Percentiles rank a stretch among this genome's conserved stretches.
Conservation (phyloP, 2,329 filamentous ascomycete genomes). For the Xylariaceae sp. region DNA sequence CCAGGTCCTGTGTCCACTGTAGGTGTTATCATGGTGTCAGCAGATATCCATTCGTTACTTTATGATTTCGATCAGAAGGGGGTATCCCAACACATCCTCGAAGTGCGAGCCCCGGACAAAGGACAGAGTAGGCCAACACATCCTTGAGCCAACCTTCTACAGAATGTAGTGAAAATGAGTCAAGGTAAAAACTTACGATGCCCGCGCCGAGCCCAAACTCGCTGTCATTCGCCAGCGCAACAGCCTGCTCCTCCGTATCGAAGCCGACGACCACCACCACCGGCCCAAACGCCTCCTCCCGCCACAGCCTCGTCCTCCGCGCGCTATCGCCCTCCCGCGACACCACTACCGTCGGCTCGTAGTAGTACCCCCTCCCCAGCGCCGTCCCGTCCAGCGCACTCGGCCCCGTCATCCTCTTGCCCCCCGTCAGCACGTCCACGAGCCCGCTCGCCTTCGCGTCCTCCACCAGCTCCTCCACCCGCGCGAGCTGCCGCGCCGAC, state of each 20-base stretch:
- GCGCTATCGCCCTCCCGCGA: slow-evolving; percentile 49
- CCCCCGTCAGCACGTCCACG: slow-evolving; percentile 37
- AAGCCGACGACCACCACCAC: slow-evolving; percentile 74
- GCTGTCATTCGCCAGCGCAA: slow-evolving; percentile 67
- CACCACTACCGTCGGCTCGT: slow-evolving; percentile 69
- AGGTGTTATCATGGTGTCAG: no score
- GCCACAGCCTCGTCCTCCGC: slow-evolving; percentile 68
- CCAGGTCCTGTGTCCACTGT: slow-evolving; percentile 71
- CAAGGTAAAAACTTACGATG: no score
- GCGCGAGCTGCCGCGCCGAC: slow-evolving; percentile 57
- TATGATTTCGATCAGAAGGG: no score
- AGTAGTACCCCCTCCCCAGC: slow-evolving; percentile 65
- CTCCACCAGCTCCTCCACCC: slow-evolving; percentile 62
- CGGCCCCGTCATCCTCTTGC: slow-evolving; percentile 40
- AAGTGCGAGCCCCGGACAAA: no score
- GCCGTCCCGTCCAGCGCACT: slow-evolving; percentile 48
- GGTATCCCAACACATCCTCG: no score
- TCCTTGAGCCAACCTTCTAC: no score
- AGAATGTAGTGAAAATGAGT: no score
- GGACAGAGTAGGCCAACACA: no score
- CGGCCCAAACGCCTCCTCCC: slow-evolving; percentile 80
- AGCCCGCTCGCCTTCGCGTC: slow-evolving; percentile 55
- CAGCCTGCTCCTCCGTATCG: slow-evolving; percentile 66
- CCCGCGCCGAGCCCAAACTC: slow-evolving; percentile 74
- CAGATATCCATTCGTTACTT: no score